Conservation (phyloP, 805 yeast species). For the Candida takata region DNA sequence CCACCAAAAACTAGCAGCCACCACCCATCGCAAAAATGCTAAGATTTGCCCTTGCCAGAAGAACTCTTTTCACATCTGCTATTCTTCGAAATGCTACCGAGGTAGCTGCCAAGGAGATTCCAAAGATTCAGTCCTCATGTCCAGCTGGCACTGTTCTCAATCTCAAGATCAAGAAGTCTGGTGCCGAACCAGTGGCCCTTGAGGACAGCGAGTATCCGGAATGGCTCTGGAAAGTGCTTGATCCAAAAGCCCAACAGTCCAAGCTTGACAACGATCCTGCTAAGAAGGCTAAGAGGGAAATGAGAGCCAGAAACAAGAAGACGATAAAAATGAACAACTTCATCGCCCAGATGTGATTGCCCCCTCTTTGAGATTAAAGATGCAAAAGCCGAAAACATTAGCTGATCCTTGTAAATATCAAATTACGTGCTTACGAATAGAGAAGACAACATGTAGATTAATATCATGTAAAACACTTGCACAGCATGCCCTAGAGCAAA, state of each 20-base stretch:
- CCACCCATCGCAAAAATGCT: slow-evolving; percentile 3
- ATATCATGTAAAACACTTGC: too few relatives aligned
- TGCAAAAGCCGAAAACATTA: neutral
- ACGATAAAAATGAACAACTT: slow-evolving; percentile 76
- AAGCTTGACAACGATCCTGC: slow-evolving; percentile 55
- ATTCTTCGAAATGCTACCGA: slow-evolving; percentile 11
- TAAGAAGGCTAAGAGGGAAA: slow-evolving; percentile 59
- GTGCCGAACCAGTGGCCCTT: slow-evolving; percentile 83
- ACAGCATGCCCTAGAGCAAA: too few relatives aligned
- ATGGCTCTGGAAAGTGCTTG: slow-evolving; percentile 89
- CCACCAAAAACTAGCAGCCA: too few relatives aligned
- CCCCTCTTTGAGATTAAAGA: neutral
- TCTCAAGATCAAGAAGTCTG: slow-evolving; percentile 66
- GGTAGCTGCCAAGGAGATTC: slow-evolving; percentile 3
- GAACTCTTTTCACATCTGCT: slow-evolving; percentile 12
- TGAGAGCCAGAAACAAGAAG: slow-evolving; percentile 61
- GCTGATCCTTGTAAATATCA: neutral
- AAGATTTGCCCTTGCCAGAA: slow-evolving; percentile 1
- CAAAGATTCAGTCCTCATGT: slow-evolving; percentile 39
- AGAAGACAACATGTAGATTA: too few relatives aligned
- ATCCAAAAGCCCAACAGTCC: slow-evolving; percentile 51
- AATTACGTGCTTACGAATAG: neutral
- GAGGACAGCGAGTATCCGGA: slow-evolving; percentile 87
- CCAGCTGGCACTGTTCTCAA: slow-evolving; percentile 67
- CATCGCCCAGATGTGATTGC: slow-evolving; percentile 37